Conservation (phyloP, 1,284 basidiomycete species). For the Fomitiporia mediterranea region DNA sequence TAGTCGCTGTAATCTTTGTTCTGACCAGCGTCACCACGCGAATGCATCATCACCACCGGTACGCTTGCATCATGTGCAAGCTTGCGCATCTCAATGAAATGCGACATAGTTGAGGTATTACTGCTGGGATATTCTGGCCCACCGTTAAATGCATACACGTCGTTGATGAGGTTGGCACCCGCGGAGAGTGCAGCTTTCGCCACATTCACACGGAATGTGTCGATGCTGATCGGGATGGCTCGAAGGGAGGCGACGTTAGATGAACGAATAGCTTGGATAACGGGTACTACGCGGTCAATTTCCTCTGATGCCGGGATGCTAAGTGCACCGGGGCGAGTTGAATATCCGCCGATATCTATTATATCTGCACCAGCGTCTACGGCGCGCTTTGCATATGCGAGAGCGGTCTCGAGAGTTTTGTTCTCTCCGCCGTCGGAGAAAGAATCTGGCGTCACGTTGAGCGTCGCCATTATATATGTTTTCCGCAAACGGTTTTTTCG, state of each 20-base stretch:
- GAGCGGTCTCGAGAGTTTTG: slow-evolving; percentile 43
- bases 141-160: slow-evolving; percentile 82
- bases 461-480: slow-evolving; percentile 88
- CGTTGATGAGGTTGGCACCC: slow-evolving; percentile 93
- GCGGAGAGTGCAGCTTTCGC: slow-evolving; percentile 74
- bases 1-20: slow-evolving; percentile 66
- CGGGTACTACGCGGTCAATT: slow-evolving; percentile 66
- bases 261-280: slow-evolving; percentile 47
- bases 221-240: slow-evolving; percentile 72
- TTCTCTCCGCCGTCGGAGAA: slow-evolving; percentile 87
- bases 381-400: slow-evolving; percentile 45
- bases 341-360: slow-evolving; percentile 93
- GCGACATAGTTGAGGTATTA: slow-evolving; percentile 29
- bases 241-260: slow-evolving; percentile 24
- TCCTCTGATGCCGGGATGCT: slow-evolving; percentile 76
- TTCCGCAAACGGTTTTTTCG: slow-evolving; percentile 25
- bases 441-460: slow-evolving; percentile 95
- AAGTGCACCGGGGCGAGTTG: slow-evolving; percentile 76
- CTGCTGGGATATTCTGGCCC: slow-evolving; percentile 44
- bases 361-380: slow-evolving; percentile 64
- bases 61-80: slow-evolving; percentile 59
- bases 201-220: slow-evolving; percentile 88
- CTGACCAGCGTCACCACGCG: slow-evolving; percentile 72
- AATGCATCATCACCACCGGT: slow-evolving; percentile 92
- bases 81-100: slow-evolving; percentile 57